These are phyloP conservation scores for Alternaria novae-zelandiae DNA, from an alignment of 2,329 filamentous ascomycete species.

Conservation along the genomic window DNA sequence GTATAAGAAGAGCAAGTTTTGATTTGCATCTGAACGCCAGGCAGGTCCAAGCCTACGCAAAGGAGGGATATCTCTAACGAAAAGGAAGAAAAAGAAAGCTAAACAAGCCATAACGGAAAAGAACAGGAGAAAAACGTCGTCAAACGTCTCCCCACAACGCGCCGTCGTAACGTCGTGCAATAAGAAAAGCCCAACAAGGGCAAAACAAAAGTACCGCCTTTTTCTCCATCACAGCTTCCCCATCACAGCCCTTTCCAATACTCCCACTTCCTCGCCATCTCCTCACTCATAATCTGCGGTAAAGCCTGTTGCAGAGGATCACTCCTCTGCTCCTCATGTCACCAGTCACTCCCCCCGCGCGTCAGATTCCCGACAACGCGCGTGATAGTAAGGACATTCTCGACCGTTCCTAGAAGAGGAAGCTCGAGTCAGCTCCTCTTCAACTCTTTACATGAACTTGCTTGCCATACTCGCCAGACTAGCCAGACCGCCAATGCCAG, in stretches of 20 bases:
- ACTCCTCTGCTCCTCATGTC: neutral
- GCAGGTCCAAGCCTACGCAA: conserved; percentile 1
- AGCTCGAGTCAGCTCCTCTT: conserved; percentile 4
- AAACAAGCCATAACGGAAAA: neutral
- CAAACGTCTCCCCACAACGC: neutral
- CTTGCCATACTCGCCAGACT: conserved; percentile 55
- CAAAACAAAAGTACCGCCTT: neutral
- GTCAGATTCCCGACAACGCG: conserved; percentile 6
- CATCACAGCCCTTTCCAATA: neutral
- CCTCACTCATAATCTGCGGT: neutral
- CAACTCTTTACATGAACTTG: conserved; percentile 53
- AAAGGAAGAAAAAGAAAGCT: neutral
- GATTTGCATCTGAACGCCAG: neutral
- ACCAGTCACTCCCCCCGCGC: neutral
- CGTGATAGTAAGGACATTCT: conserved; percentile 13
- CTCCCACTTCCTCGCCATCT: neutral
- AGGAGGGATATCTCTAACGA: conserved; percentile 12
- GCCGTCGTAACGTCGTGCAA: neutral
- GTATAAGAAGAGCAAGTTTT: neutral
- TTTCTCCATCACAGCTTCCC: no score
- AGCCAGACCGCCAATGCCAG: conserved; percentile 54
- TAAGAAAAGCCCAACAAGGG: neutral
- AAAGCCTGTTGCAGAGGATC: neutral
- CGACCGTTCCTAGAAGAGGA: conserved; percentile 13
- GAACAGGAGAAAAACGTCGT: neutral